Conservation (phyloP, 176 grass and related monocot species). For the Paspalum vaginatum region DNA sequence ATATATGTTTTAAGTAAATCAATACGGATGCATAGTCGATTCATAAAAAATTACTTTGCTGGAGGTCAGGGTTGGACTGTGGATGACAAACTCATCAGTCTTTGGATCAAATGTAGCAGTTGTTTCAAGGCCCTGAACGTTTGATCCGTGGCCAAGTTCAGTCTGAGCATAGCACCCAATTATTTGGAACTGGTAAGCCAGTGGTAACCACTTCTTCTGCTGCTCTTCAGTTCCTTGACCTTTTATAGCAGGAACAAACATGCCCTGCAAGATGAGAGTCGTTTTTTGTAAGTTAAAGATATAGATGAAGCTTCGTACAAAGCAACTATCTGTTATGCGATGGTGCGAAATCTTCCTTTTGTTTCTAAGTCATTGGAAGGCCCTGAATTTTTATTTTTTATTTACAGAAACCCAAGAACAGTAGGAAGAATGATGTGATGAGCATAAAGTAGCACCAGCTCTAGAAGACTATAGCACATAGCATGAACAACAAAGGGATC, state of each 20-base stretch:
- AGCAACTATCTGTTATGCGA: neutral
- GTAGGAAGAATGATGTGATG: neutral
- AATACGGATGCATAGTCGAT: neutral
- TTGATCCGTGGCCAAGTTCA: constrained; percentile 97
- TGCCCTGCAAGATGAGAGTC: constrained; percentile 57
- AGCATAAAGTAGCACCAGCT: neutral
- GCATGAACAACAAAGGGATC: neutral
- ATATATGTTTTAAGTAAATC: neutral
- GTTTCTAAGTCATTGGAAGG: neutral
- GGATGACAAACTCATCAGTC: constrained; percentile 89
- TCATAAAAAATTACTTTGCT: constrained; percentile 67
- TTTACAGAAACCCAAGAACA: constrained; percentile 2
- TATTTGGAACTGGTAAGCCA: constrained; percentile 91
- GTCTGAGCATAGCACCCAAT: constrained; percentile 99
- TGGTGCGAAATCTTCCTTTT: neutral
- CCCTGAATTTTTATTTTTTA: neutral
- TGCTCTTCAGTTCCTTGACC: constrained; percentile 95
- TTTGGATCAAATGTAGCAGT: constrained; percentile 92
- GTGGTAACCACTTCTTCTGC: constrained; percentile 88
- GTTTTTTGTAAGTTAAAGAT: neutral
- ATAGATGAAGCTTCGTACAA: neutral
- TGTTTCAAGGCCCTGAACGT: constrained; percentile 98
- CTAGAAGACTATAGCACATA: neutral
- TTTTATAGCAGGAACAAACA: constrained; percentile 99
- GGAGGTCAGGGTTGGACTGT: constrained; percentile 96